Evolutionary conservation across 1,284 basidiomycete species (phyloP).

Genomic region (Cryptococcus hybrid): DNA sequence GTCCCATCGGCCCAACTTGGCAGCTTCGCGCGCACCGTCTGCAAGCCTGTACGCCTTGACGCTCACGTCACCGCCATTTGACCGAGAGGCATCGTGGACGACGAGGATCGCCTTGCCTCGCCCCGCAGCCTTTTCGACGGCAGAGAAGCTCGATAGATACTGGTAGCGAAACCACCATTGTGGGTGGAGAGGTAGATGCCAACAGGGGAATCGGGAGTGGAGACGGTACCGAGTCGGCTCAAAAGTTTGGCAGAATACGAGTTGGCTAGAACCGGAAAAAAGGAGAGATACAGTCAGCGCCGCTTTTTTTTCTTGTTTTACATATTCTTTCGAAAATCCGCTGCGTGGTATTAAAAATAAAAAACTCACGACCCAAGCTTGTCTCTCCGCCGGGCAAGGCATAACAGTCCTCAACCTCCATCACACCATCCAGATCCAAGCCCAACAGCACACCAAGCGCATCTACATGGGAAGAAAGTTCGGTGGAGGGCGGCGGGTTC

Average conservation of each 20-base stretch:
- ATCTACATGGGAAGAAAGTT: constrained; percentile 51
- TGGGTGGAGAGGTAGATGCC: constrained; percentile 94
- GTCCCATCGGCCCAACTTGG: constrained; percentile 84
- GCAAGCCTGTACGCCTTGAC: constrained; percentile 91
- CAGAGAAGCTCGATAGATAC: constrained; percentile 80
- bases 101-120: constrained; percentile 81
- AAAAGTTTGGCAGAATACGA: constrained; percentile 45
- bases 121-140: constrained; percentile 58
- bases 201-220: constrained; percentile 90
- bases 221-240: constrained; percentile 61
- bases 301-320: too few species aligned
- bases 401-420: constrained; percentile 93
- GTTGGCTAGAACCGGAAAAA: constrained; percentile 22
- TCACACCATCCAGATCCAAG: constrained; percentile 83
- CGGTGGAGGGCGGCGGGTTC: constrained; percentile 44
- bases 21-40: constrained; percentile 77
- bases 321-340: too few species aligned
- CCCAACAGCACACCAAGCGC: constrained; percentile 84
- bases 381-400: constrained; percentile 60
- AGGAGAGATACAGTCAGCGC: constrained; percentile 2
- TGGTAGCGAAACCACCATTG: constrained; percentile 85
- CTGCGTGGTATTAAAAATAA: too few species aligned
- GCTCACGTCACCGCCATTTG: constrained; percentile 76
- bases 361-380: constrained; percentile 35
- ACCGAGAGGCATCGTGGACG: constrained; percentile 72